phyloP scores from a whole-genome alignment of 768 basidiomycete species.

The Rickenella mellea region DNA sequence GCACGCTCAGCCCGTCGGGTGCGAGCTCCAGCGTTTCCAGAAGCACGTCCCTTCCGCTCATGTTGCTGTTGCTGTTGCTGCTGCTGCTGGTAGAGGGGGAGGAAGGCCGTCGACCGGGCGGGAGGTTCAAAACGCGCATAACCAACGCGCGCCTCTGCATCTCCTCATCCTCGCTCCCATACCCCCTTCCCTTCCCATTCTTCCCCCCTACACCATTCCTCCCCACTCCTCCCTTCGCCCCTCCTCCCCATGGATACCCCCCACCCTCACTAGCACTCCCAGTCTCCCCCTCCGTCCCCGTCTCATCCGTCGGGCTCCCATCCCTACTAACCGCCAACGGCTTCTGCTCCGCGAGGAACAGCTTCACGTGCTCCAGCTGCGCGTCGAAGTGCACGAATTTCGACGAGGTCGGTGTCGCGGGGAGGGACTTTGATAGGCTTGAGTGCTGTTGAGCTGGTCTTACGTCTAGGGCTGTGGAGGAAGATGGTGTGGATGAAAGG shows the following conservation, averaged over 20 bases:
- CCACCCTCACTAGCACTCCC: neutral
- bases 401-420: constrained; percentile 11
- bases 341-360: constrained; percentile 92
- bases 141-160: constrained; percentile 28
- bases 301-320: constrained; percentile 73
- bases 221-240: neutral
- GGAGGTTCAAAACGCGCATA: constrained; percentile 67
- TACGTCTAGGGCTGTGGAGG: too few species aligned
- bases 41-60: constrained; percentile 37
- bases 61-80: neutral
- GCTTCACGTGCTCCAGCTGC: constrained; percentile 87
- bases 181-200: constrained; percentile 18
- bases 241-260: neutral
- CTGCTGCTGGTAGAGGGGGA: constrained; percentile 16
- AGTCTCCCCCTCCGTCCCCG: constrained; percentile 1
- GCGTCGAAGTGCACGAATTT: constrained; percentile 92
- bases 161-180: constrained; percentile 19
- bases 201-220: too few species aligned
- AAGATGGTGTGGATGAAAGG: constrained; percentile 1
- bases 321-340: constrained; percentile 88
- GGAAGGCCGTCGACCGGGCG: too few species aligned
- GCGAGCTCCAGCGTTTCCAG: constrained; percentile 49
- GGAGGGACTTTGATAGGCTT: too few species aligned
- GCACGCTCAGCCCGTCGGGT: constrained; percentile 42
- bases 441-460: too few species aligned